Percentiles rank a stretch among this genome's conserved stretches.
phyloP scores from a whole-genome alignment of 129 eudicot species.

The Mikania micrantha region DNA sequence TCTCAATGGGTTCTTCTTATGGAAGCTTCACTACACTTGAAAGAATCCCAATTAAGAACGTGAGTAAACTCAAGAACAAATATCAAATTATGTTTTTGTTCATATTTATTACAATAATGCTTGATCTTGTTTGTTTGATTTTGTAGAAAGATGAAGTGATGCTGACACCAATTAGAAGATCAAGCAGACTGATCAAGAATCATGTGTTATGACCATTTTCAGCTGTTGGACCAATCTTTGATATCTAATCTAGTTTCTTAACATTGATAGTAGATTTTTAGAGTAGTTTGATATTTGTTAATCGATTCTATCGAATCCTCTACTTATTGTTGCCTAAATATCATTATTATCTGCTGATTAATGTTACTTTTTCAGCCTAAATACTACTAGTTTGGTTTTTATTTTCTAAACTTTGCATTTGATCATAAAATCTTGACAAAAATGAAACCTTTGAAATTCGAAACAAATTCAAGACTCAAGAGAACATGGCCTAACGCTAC shows the following conservation, averaged over 20 bases:
- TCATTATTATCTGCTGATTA: not conserved
- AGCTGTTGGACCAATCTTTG: slow-evolving; percentile 7
- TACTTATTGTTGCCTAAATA: not conserved
- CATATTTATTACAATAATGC: not conserved
- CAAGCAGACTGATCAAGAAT: slow-evolving; percentile 67
- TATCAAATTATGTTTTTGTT: not conserved
- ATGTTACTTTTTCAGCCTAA: not conserved
- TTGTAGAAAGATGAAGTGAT: slow-evolving; percentile 65
- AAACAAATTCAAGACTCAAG: no score
- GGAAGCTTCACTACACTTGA: slow-evolving; percentile 95
- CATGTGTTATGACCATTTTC: slow-evolving; percentile 40
- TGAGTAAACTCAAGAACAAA: slow-evolving; percentile 22
- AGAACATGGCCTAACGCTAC: no score
- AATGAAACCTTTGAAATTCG: no score
- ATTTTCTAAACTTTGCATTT: not conserved
- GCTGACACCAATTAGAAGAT: slow-evolving; percentile 84
- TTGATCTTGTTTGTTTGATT: slow-evolving; percentile 33
- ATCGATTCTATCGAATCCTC: slow-evolving; percentile 8
- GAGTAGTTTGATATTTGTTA: slow-evolving; percentile 15
- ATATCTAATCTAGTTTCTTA: slow-evolving; percentile 21
- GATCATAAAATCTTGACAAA: no score
- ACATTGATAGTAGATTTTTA: slow-evolving; percentile 7
- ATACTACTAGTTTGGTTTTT: not conserved
- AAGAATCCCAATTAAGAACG: slow-evolving; percentile 53
- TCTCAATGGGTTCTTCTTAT: slow-evolving; percentile 58